Base-by-base conservation (phyloP, 2,329 filamentous ascomycete genomes). In the Arthrobotrys musiformis region DNA sequence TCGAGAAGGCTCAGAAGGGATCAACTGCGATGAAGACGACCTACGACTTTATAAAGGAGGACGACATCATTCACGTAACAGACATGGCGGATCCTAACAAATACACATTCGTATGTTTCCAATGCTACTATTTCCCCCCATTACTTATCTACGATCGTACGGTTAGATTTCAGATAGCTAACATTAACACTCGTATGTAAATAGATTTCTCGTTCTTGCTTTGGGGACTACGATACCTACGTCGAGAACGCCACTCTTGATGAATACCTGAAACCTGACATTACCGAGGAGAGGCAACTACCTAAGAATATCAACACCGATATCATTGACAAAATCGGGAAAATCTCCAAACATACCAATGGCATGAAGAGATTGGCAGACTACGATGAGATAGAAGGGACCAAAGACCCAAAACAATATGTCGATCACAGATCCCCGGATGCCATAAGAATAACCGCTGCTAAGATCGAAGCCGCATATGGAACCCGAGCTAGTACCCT, bases 221-320 rank as follows among this genome's bases (percentile, higher is more conserved):
- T 62, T 19, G 58, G 58, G 13, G 58, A 62, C 19, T 62, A 46
- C 22, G 37, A 62, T 22, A 62, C 58, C 7, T 62, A 62, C n/a
- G 48, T 62, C 8, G n/a, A 44, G n/a, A 62, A 28, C 4, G 6
- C 1, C 0, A 1, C 15, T 30, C 40, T 62, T 13, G 15, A 4
- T 11, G 17, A 46, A 15, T 62, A 62, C 17, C 15, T 62, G 7
- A n/a, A n/a, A 5, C 0, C 1, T 0, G 28, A 46, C 7, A n/a
- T 62, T 37, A 62, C 58, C 24, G 19, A 46, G 1, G 13, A 17
- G 8, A 46, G 58, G 24, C 37, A 62, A 28, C 8, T 46, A 15
- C 58, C 58, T 0, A 35, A 15, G 19, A 19, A 62, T 62, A 13
- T 62, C 22, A 40, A 62, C 5, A 19, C 26, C 40, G 37, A 46